These are phyloP conservation scores for Aspergillus neotritici DNA, from an alignment of 2,329 filamentous ascomycete genomes.

Conservation along the genomic window DNA sequence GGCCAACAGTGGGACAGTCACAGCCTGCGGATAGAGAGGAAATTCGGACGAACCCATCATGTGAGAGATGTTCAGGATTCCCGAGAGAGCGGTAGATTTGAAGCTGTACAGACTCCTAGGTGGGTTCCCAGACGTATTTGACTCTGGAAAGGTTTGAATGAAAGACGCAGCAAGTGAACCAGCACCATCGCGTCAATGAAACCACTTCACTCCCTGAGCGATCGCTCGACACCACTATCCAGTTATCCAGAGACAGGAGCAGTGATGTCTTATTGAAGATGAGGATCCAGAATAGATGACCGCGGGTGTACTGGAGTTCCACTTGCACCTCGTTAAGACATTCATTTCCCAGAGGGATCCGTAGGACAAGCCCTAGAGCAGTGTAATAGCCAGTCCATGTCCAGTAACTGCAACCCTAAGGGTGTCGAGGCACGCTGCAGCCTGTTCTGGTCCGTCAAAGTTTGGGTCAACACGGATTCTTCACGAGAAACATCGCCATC, in stretches of 20 bases:
- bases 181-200: constrained; percentile 8
- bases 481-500: too few species aligned
- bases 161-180: constrained; percentile 8
- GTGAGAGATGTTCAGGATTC: background rate
- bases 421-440: too few species aligned
- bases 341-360: background rate
- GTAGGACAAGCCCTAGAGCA: too few species aligned
- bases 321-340: constrained; percentile 8
- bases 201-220: background rate
- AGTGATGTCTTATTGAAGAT: constrained; percentile 9
- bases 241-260: constrained; percentile 7
- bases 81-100: background rate
- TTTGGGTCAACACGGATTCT: too few species aligned
- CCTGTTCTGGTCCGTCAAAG: too few species aligned
- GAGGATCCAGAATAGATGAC: constrained; percentile 2
- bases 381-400: too few species aligned
- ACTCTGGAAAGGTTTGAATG: too few species aligned
- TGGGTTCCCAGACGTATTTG: too few species aligned
- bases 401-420: too few species aligned
- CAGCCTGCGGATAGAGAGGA: constrained; percentile 25
- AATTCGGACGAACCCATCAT: constrained; percentile 5
- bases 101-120: background rate
- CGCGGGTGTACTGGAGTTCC: constrained; percentile 2
- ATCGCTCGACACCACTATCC: too few species aligned
- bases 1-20: constrained; percentile 46